A percentile compares a stretch with the other conserved stretches of the same genome.
Evolutionary conservation across 257 asterid species (phyloP).

Genomic region (Avicennia marina): DNA sequence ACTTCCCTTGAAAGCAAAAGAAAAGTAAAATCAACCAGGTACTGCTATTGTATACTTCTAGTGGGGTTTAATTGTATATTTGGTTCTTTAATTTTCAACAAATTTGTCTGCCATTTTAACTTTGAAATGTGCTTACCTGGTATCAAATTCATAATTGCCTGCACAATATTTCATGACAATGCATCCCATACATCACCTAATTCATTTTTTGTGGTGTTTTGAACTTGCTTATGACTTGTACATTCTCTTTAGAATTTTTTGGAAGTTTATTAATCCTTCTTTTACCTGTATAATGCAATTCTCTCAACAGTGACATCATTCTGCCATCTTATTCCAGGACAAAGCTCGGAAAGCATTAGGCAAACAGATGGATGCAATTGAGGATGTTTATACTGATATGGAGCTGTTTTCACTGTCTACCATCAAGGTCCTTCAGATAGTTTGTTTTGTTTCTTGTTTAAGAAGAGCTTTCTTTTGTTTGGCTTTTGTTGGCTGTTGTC

Average conservation of each 20-base stretch:
- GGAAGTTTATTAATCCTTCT: not conserved
- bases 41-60: too few relatives aligned
- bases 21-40: too few relatives aligned
- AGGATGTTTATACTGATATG: conserved; percentile 69
- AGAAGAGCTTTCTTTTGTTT: not conserved
- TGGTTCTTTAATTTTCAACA: too few relatives aligned
- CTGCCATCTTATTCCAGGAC: conserved; percentile 44
- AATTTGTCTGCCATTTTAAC: too few relatives aligned
- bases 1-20: too few relatives aligned
- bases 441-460: not conserved
- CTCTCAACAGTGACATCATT: not conserved
- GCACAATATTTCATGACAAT: too few relatives aligned
- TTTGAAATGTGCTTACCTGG: too few relatives aligned
- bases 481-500: too few relatives aligned
- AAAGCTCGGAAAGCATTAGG: conserved; percentile 91
- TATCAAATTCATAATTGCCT: too few relatives aligned
- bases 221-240: not conserved
- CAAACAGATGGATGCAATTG: conserved; percentile 55
- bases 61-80: too few relatives aligned
- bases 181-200: too few relatives aligned
- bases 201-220: not conserved
- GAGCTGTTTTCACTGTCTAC: conserved; percentile 76
- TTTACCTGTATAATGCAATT: not conserved
- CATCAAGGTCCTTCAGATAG: conserved; percentile 46
- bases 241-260: not conserved